Percentiles rank a stretch among this genome's conserved stretches.
These are phyloP conservation scores for Eutrema heterophyllum DNA, from an alignment of 345 rosid genomes.

Conservation along the genomic window DNA sequence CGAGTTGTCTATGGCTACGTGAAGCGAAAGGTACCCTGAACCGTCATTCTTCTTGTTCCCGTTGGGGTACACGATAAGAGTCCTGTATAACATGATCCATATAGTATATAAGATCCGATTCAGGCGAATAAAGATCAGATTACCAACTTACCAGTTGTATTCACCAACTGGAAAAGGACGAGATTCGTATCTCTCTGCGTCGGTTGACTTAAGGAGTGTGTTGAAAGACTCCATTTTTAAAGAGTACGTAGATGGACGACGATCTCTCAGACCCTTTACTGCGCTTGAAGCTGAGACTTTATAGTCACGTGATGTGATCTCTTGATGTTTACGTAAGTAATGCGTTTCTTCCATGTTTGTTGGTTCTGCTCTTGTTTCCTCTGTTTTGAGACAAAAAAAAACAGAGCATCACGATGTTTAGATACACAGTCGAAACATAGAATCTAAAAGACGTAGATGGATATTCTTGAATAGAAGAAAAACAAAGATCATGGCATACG, in stretches of 20 bases:
- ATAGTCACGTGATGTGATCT: conserved; percentile 1
- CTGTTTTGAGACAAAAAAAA: background rate
- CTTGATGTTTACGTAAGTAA: background rate
- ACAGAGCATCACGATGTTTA: background rate
- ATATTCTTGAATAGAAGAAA: background rate
- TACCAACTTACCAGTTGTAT: conserved; percentile 15
- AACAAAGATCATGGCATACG: background rate
- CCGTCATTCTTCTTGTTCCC: background rate
- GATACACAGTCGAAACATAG: background rate
- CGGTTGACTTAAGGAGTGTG: background rate
- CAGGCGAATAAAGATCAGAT: background rate
- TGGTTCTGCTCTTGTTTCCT: background rate
- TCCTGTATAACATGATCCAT: too few species aligned
- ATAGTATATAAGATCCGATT: background rate
- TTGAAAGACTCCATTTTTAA: conserved; percentile 13
- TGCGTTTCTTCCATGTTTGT: too few species aligned
- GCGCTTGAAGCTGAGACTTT: background rate
- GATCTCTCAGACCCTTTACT: background rate
- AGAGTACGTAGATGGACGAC: conserved; percentile 12
- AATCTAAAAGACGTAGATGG: background rate
- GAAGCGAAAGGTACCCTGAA: background rate
- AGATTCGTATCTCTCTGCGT: background rate
- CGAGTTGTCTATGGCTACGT: conserved; percentile 6
- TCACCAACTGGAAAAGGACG: background rate
- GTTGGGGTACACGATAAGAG: background rate